A percentile compares a stretch with the other conserved stretches of the same genome.
Conservation (phyloP, 1,284 basidiomycete genomes). For the Microbotryum saponariae region DNA sequence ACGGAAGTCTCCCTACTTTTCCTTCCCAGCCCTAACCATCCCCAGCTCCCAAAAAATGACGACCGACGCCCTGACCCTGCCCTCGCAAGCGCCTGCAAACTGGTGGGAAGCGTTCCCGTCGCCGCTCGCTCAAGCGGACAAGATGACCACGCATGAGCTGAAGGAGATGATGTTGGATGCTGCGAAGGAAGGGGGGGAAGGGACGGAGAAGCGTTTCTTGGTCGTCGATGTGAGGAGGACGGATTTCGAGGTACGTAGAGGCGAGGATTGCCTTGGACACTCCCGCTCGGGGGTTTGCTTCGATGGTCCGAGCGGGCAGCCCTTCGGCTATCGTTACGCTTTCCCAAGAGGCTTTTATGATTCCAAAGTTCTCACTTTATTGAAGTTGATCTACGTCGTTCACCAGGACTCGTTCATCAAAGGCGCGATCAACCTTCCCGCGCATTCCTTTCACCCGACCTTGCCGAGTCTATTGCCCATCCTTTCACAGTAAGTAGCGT, state of each 20-base stretch:
- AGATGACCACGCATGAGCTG: not conserved
- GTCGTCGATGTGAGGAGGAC: slow-evolving; percentile 2
- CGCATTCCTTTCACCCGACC: slow-evolving; percentile 40
- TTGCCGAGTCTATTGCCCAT: slow-evolving; percentile 36
- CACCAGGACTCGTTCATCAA: slow-evolving; percentile 34
- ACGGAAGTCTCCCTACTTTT: too few species aligned
- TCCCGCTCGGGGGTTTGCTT: too few species aligned
- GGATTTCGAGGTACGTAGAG: slow-evolving; percentile 2
- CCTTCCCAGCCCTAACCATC: too few species aligned
- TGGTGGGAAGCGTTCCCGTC: not conserved
- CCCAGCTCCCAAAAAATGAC: too few species aligned
- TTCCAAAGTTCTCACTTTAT: too few species aligned
- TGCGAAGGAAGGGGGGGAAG: not conserved
- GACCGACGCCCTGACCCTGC: too few species aligned
- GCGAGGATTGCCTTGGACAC: too few species aligned
- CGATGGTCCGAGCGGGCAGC: too few species aligned
- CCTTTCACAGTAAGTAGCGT: slow-evolving; percentile 23
- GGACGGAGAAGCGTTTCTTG: not conserved
- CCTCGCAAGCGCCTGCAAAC: too few species aligned
- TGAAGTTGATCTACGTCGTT: too few species aligned
- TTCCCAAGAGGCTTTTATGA: too few species aligned
- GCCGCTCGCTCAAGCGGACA: not conserved
- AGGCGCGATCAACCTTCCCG: slow-evolving; percentile 41
- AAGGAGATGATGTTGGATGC: not conserved
- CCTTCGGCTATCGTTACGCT: too few species aligned